Evolutionary conservation across 257 asterid species (phyloP), one percentile per base, ranked within the genome.

Genomic region (Plantago major): DNA sequence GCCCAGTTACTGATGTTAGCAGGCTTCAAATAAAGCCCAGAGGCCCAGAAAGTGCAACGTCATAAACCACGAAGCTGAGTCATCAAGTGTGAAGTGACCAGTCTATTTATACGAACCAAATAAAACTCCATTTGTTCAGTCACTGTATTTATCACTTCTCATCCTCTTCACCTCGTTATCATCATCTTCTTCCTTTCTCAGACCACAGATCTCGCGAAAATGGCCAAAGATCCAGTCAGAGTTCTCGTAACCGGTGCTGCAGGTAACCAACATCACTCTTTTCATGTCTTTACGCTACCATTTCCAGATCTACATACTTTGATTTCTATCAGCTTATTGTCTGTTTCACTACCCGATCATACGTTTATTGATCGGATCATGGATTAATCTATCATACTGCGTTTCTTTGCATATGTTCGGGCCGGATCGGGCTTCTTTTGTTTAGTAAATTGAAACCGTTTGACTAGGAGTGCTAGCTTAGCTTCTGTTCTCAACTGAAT

Each of bases 221-320:
- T 88, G 96, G 91, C 94, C 1, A 85, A 88, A 26, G 91, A 82
- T 22, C 94, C 96, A 70, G 77, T 81, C 44, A 87, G 94, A 11
- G 94, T 88, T 55, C 94, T 88, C 71, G 96, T 88, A 66, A 85
- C 96, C 70, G 96, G 96, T 42, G 96, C 96, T 30, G 96, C 96
- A 22, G 96, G 96, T 88, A 58, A 9, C 56, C 33, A 40, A 22
- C 13, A 4, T 18, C 40, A 33, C 40, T 33, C 40, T 33, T 33
- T 33, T 7, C 40, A 33, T 5, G 42, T 44, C 53, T 15, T n/a
- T 7, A 48, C 53, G 3, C n/a, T 19, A 16, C 28, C 60, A 67
- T 57, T 4, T 54, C 19, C 13, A 43, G 71, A 69, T 71, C 81
- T 58, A 65, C 38, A 40, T 43, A 48, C 61, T 7, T 3, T 22